Base-by-base conservation (phyloP, 2,329 filamentous ascomycete species). In the Fonsecaea erecta region DNA sequence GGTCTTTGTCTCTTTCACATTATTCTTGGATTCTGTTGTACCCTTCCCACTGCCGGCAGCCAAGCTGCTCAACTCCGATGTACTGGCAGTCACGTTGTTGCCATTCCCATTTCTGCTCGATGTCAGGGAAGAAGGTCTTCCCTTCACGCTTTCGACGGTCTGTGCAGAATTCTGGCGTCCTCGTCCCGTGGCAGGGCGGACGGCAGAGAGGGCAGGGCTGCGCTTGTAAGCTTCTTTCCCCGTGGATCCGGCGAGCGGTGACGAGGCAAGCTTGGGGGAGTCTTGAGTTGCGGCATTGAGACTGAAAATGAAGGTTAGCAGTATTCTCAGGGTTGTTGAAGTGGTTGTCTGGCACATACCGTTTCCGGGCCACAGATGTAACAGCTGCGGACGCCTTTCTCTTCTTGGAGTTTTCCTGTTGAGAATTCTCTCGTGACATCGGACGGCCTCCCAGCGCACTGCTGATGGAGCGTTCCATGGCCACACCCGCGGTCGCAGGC, bases 121-220 rank as follows among this genome's bases (percentile, higher is more conserved):
- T 11, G 85, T 81, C 76, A 87, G 35, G 1, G 86, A 85, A 1
- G 88, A 87, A 14, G 69, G 67, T 30, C 69, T 65, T 16, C 46
- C 57, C 55, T 62, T 58, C 5, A 40, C 40, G 28, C 37, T 60
- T 21, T 80, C 79, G 58, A 77, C 80, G n/a, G 85, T 84, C 64
- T 87, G 85, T 61, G 86, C 84, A 16, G 90, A 91, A 73, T 90
- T 93, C 74, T 93, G 91, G 73, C 92, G 88, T 40, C 87, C 86
- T 70, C 92, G 87, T 5, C 90, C 87, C 4, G 89, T 88, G 57
- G 86, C 83, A 12, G 91, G 88, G 51, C 89, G 86, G 64, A 86
- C 80, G 32, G 79, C 77, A 64, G 79, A 78, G 6, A 88, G 88
- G 8, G 83, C 86, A 30, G 90, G 89, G 46, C 89, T 91, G 60